phyloP scores from a whole-genome alignment of 202 grass and related monocot genomes.

The Carex sylvatica region DNA sequence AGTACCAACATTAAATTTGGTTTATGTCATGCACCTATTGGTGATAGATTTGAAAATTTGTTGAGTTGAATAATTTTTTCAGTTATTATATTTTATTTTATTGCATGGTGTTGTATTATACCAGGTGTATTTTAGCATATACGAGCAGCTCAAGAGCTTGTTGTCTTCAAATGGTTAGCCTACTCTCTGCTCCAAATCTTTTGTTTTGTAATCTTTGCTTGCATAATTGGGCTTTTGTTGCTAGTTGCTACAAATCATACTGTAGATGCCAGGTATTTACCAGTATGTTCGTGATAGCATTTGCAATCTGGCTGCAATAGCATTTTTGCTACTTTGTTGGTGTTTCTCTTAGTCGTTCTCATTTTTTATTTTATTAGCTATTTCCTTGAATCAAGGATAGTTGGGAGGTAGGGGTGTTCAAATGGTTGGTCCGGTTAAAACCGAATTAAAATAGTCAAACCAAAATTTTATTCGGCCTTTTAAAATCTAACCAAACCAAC shows the following conservation, averaged over 20 bases:
- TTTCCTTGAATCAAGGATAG: background rate
- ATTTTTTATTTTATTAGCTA: background rate
- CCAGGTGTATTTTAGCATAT: constrained; percentile 93
- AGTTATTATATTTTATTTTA: background rate
- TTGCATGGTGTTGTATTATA: constrained; percentile 4
- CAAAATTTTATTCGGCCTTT: no score
- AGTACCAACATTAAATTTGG: background rate
- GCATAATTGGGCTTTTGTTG: background rate
- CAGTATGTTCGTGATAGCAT: background rate
- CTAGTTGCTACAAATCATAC: background rate
- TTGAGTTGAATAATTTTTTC: background rate
- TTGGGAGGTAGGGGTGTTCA: background rate
- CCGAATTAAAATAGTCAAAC: no score
- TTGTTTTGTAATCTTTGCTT: constrained; percentile 9
- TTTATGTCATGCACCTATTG: background rate
- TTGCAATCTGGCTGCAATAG: background rate
- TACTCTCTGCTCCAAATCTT: background rate
- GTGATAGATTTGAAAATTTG: background rate
- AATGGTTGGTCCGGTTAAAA: no score
- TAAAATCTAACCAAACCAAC: no score
- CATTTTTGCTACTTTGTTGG: background rate
- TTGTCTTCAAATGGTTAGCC: constrained; percentile 62
- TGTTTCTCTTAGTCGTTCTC: background rate
- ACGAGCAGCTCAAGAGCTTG: constrained; percentile 86
- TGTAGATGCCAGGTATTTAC: background rate